Base-by-base conservation (phyloP, 352 stramenopile genomes). In the Bremia lactucae region DNA sequence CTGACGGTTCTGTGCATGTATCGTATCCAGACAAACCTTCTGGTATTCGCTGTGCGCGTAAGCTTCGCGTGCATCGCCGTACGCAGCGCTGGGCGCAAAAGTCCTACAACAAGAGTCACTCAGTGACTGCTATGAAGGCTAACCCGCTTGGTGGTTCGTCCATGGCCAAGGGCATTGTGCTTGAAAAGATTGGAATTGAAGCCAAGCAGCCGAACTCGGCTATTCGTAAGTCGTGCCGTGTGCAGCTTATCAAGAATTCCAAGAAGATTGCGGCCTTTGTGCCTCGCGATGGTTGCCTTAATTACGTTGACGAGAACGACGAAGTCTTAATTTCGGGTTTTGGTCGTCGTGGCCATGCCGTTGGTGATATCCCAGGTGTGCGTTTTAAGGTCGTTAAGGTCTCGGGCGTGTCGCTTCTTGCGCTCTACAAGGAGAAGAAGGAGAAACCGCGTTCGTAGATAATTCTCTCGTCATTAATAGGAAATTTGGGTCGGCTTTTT, bases 251-350 rank as follows among this genome's bases (percentile, higher is more conserved):
- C 81, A 99, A 99, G 94, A 99, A 99, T 76, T 97, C 95, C 62
- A 99, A 99, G 95, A 99, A 99, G 86, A 99, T 99, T 72, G 96
- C 97, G 18, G 96, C 96, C 52, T 99, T 99, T 83, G 96, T 99
- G 54, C 97, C 97, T 43, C 87, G 96, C 37, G 97, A 99, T 95
- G 97, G 97, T 83, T 99, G 96, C 81, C 77, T 99, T 60, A 99
- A 99, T 89, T 99, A 97, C 74, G 91, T 99, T 49, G 96, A 99
- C 69, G 95, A 99, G 75, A 99, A 99, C 78, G 96, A 99, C 75
- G 96, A 99, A 84, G 97, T 99, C 31, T 75, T 99, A 42, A 98
- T 99, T 59, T 95, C 96, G 55, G 97, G 96, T 59, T 99, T 99
- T 80, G 97, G 97, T 91, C 95, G 96, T 65, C 93, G 87, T 54